These are phyloP conservation scores for Yamadazyma scolyti DNA, from an alignment of 805 yeast species.

Conservation along the genomic window DNA sequence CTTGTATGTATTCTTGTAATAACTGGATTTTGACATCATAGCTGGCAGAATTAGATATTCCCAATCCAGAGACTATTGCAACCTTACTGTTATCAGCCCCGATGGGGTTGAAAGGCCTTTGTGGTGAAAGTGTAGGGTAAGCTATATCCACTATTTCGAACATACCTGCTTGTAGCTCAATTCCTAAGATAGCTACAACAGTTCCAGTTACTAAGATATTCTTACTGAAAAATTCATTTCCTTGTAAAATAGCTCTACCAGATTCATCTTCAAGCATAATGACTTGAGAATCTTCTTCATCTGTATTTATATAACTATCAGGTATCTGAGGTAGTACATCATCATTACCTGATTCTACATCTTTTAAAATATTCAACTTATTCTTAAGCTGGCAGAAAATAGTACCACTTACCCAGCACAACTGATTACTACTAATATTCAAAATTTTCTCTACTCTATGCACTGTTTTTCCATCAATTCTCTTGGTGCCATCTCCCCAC, in stretches of 20 bases:
- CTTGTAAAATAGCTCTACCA: constrained; percentile 74
- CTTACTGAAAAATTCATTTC: constrained; percentile 51
- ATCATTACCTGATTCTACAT: constrained; percentile 61
- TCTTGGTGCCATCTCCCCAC: constrained; percentile 51
- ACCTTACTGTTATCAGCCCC: constrained; percentile 53
- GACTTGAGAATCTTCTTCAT: constrained; percentile 17
- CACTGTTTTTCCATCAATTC: constrained; percentile 29
- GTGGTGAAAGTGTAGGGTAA: constrained; percentile 66
- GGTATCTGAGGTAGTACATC: constrained; percentile 45
- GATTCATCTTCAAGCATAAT: constrained; percentile 90
- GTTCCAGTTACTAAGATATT: constrained; percentile 80
- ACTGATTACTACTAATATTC: constrained; percentile 58
- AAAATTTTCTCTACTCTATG: constrained; percentile 40
- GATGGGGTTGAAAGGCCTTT: constrained; percentile 30
- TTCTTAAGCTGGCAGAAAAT: constrained; percentile 77
- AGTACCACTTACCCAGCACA: constrained; percentile 86
- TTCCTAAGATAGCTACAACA: constrained; percentile 83
- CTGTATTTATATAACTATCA: constrained; percentile 15
- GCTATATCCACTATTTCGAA: constrained; percentile 80
- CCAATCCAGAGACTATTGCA: constrained; percentile 76
- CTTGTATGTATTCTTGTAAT: constrained; percentile 66
- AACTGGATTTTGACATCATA: constrained; percentile 49
- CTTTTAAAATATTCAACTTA: constrained; percentile 82
- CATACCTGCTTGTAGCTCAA: constrained; percentile 77
- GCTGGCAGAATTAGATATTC: constrained; percentile 44